phyloP scores from a whole-genome alignment of 1,284 basidiomycete genomes.

The Pisolithus thermaeus region DNA sequence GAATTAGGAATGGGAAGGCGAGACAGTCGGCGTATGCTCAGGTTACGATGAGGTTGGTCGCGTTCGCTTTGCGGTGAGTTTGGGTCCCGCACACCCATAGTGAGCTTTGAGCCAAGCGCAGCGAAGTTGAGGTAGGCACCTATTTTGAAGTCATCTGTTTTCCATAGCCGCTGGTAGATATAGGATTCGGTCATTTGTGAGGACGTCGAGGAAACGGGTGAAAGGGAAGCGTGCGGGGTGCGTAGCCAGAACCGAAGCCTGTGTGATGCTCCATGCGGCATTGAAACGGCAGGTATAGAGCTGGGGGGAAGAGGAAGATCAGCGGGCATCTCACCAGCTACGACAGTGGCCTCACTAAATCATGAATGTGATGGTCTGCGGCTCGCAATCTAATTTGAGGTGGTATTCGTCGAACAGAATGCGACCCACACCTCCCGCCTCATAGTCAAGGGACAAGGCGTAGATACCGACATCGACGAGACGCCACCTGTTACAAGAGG shows the following conservation, averaged over 20 bases:
- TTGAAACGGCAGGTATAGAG: constrained; percentile 45
- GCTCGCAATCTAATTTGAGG: constrained; percentile 42
- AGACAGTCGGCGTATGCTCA: constrained; percentile 7
- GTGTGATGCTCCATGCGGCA: constrained; percentile 49
- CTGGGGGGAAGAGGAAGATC: constrained; percentile 23
- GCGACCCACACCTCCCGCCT: constrained; percentile 49
- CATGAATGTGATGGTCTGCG: constrained; percentile 43
- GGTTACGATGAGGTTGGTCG: constrained; percentile 4
- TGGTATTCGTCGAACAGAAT: constrained; percentile 42
- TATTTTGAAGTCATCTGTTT: constrained; percentile 54
- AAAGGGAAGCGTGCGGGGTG: constrained; percentile 26
- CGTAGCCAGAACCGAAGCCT: constrained; percentile 53
- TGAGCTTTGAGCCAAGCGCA: constrained; percentile 37
- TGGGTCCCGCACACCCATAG: constrained; percentile 37
- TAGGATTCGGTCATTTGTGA: constrained; percentile 39
- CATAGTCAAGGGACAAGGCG: constrained; percentile 51
- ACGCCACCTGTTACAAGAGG: constrained; percentile 36
- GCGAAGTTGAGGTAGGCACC: constrained; percentile 48
- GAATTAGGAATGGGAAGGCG: constrained; percentile 7
- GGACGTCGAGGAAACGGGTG: constrained; percentile 20
- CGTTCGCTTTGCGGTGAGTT: constrained; percentile 6
- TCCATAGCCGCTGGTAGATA: constrained; percentile 56
- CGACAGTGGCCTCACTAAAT: constrained; percentile 44
- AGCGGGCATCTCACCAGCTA: neutral
- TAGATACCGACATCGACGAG: constrained; percentile 37